A percentile compares a stretch with the other conserved stretches of the same genome.
phyloP scores from a whole-genome alignment of 306 rosid species.

The Corylus heterophylla region DNA sequence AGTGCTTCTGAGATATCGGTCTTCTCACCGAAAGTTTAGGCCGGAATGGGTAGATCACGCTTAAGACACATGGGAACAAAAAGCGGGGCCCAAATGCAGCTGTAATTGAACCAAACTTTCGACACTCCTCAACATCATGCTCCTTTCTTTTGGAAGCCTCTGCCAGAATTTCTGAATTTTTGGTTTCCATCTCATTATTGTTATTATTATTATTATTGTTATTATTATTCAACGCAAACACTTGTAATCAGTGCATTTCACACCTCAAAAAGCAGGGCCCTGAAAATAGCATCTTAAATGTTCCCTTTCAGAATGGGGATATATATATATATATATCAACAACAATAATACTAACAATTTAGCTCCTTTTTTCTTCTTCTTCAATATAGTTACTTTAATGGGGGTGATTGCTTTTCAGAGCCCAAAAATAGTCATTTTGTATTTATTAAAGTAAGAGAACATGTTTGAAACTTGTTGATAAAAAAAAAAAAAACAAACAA shows the following conservation, averaged over 20 bases:
- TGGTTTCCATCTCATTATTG: neutral
- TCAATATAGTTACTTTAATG: neutral
- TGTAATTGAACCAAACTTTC: conserved; percentile 57
- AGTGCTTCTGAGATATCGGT: neutral
- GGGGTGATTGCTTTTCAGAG: neutral
- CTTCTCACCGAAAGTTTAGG: conserved; percentile 53
- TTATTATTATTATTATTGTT: neutral
- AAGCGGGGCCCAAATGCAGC: conserved; percentile 51
- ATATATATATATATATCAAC: too few species aligned
- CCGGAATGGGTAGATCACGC: conserved; percentile 38
- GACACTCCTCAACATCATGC: conserved; percentile 28
- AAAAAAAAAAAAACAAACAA: neutral
- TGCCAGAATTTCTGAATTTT: neutral
- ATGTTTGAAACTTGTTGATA: neutral
- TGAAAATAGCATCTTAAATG: neutral
- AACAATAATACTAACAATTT: neutral
- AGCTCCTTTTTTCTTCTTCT: neutral
- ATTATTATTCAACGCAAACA: neutral
- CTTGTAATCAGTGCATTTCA: neutral
- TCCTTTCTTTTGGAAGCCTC: neutral
- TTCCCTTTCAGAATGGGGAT: too few species aligned
- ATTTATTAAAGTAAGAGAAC: neutral
- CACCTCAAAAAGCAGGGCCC: neutral
- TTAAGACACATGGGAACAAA: conserved; percentile 34
- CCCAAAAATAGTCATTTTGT: neutral